A percentile compares a stretch with the other conserved stretches of the same genome.
phyloP scores from a whole-genome alignment of 805 yeast species.

The Lipomyces orientalis region DNA sequence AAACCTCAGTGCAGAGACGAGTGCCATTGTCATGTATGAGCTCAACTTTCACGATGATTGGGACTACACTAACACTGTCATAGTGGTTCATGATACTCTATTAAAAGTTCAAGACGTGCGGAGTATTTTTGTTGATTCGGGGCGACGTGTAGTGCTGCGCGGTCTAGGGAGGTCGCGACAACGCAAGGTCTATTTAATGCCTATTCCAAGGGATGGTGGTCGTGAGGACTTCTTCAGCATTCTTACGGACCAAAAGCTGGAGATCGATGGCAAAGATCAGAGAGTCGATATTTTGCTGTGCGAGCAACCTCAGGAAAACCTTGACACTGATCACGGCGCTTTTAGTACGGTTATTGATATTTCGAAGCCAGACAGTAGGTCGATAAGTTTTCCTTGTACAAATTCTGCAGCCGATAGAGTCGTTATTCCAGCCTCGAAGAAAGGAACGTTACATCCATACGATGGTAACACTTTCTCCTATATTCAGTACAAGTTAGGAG shows the following conservation, averaged over 20 bases:
- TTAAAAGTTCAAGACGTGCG: constrained; percentile 28
- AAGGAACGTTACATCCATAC: constrained; percentile 55
- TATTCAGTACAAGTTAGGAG: constrained; percentile 50
- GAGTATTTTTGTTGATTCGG: constrained; percentile 23
- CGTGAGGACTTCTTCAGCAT: constrained; percentile 36
- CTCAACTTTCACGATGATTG: not conserved
- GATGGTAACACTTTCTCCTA: constrained; percentile 56
- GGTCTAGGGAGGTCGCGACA: constrained; percentile 24
- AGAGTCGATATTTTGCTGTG: constrained; percentile 40
- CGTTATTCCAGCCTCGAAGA: constrained; percentile 57
- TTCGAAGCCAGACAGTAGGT: constrained; percentile 15
- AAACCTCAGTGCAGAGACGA: constrained; percentile 18
- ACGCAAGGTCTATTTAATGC: constrained; percentile 34
- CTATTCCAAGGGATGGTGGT: constrained; percentile 36
- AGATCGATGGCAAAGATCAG: constrained; percentile 33
- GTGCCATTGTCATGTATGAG: constrained; percentile 25
- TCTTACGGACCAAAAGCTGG: constrained; percentile 39
- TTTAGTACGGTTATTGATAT: constrained; percentile 34
- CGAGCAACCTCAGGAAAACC: constrained; percentile 27
- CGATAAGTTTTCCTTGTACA: constrained; percentile 49
- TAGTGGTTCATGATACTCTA: constrained; percentile 38
- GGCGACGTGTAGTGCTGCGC: constrained; percentile 26
- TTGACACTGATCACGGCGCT: constrained; percentile 8
- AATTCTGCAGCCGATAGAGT: constrained; percentile 50
- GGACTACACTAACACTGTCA: not conserved